phyloP scores from a whole-genome alignment of 73 alveolate species.

The Paramecium octaurelia region DNA sequence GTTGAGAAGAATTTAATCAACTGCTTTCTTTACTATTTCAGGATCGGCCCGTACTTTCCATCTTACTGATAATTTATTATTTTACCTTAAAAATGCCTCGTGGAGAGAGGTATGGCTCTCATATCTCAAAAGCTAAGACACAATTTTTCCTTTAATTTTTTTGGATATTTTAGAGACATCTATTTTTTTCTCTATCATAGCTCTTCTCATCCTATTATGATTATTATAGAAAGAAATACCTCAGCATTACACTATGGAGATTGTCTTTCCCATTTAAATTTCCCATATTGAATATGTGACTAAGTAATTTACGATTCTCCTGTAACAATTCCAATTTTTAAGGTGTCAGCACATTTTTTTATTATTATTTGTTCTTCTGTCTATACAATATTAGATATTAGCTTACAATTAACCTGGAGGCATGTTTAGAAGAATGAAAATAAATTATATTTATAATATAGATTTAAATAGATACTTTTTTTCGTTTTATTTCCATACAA shows the following conservation, averaged over 20 bases:
- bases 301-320: neutral
- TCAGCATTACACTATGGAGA: neutral
- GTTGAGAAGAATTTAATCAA: constrained; percentile 4
- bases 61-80: neutral
- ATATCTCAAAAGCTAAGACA: neutral
- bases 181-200: neutral
- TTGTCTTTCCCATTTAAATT: neutral
- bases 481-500: neutral
- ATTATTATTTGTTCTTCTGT: neutral
- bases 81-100: constrained; percentile 40
- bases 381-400: neutral
- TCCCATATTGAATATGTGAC: neutral
- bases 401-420: neutral
- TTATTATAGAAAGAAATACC: neutral
- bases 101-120: neutral
- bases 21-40: constrained; percentile 19
- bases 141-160: neutral
- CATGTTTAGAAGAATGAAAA: neutral
- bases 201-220: neutral
- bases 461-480: neutral
- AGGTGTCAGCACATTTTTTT: neutral
- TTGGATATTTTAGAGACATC: neutral
- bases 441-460: neutral
- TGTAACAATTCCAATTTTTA: neutral
- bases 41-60: constrained; percentile 42